phyloP scores from a whole-genome alignment of 2,329 filamentous ascomycete genomes.

The Orbilia javanica region DNA sequence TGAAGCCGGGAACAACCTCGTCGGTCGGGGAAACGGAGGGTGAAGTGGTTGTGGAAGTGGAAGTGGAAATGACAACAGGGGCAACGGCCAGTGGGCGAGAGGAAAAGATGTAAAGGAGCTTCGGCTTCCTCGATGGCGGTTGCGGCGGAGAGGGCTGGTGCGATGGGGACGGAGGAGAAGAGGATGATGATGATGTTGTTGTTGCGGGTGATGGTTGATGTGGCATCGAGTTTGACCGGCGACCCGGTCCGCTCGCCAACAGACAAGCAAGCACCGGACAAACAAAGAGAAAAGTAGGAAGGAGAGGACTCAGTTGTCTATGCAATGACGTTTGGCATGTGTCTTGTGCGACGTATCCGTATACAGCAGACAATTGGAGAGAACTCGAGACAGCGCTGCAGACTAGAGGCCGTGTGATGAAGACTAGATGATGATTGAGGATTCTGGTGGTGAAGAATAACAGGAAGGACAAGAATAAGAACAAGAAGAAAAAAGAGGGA shows the following conservation, averaged over 20 bases:
- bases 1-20: not conserved
- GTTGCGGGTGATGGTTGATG: not conserved
- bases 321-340: not conserved
- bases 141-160: not conserved
- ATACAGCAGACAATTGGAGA: not conserved
- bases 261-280: not conserved
- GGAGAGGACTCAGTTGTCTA: not conserved
- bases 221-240: conserved; percentile 26
- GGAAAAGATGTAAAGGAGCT: conserved; percentile 33
- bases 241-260: conserved; percentile 14
- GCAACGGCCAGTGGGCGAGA: conserved; percentile 34
- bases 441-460: not conserved
- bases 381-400: not conserved
- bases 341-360: too few relatives aligned
- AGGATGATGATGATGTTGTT: not conserved
- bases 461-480: not conserved
- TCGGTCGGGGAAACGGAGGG: conserved; percentile 15
- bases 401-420: not conserved
- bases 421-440: not conserved
- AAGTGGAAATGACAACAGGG: conserved; percentile 1
- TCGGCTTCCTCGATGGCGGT: not conserved
- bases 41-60: not conserved
- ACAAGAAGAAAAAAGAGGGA: not conserved
- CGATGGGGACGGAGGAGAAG: conserved; percentile 5
- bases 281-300: not conserved